Base-by-base conservation (phyloP, 768 basidiomycete species). In the Boletales sp. region DNA sequence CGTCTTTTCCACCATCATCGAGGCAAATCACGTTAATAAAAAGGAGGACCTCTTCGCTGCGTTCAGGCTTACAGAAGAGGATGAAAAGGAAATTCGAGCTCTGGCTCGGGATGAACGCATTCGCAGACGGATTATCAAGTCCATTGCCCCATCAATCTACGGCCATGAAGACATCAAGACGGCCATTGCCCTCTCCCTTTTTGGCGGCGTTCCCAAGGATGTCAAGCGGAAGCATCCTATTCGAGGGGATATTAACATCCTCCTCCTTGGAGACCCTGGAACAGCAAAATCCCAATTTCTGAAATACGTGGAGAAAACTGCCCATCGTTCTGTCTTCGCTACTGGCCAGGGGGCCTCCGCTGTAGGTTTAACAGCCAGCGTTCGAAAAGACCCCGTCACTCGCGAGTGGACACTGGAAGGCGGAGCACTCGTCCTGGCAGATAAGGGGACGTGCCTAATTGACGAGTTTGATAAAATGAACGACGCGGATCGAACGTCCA, bases 381-480 rank as follows among this genome's bases (percentile, higher is more conserved):
- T 99, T n/a, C 85, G 97, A 46, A 97, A 97, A 69, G 97, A 99
- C 63, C 94, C 97, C 0, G 81, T 98, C 49, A 98, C 97, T 11
- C 81, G 87, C 17, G 97, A 98, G 71, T 99, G 97, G 97, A 98
- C 97, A 3, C 79, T 99, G 24, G 97, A 99, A 69, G 97, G 97
- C 13, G 97, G 97, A 9, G 97, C 97, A 3, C 77, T 99, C 10
- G 97, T 99, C n/a, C 77, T 99, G 17, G 97, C 97, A 3, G 97
- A 99, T 72, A 97, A 95, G 71, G 97, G 97, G 12, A 91, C 88
- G 24, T 98, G 97, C 64, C 75, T 98, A 34, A 99, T 99, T 58
- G 97, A 99, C 71, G 97, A 98, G 68, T 98, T 99, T 67, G 97
- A 99, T 75, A 99, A 99, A 77, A 99, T 99, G 97, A 98, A 98